Percentiles rank a stretch among this genome's conserved stretches.
Conservation (phyloP, 371 early-diverging fungal genomes). For the Entomophthora muscae region DNA sequence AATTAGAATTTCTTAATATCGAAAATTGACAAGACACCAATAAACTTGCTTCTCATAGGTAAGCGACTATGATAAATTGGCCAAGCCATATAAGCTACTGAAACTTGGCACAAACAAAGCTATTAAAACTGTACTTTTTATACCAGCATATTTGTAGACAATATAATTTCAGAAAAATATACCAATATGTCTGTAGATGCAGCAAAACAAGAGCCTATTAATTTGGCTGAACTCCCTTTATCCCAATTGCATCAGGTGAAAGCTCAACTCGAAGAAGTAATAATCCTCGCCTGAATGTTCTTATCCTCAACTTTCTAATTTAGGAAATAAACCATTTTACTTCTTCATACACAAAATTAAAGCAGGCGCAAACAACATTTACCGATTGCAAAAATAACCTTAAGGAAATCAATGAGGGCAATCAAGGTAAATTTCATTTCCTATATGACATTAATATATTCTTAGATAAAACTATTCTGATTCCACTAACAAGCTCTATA, state of each 20-base stretch:
- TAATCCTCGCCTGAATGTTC: too few relatives aligned
- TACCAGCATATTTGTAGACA: too few relatives aligned
- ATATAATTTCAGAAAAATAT: too few relatives aligned
- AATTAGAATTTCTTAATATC: too few relatives aligned
- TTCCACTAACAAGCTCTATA: constrained; percentile 13
- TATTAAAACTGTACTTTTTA: too few relatives aligned
- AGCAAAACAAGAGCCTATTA: constrained; percentile 29
- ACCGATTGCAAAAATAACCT: constrained; percentile 53
- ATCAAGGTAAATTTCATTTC: not conserved
- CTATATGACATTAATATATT: not conserved
- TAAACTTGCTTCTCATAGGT: too few relatives aligned
- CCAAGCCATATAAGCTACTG: too few relatives aligned
- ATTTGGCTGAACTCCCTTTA: constrained; percentile 65
- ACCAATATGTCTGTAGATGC: not conserved
- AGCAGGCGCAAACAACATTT: constrained; percentile 74
- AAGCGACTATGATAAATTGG: too few relatives aligned
- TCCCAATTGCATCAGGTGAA: constrained; percentile 67
- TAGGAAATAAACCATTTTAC: constrained; percentile 76
- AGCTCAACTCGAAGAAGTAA: constrained; percentile 67
- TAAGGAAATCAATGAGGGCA: constrained; percentile 8
- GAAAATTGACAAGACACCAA: too few relatives aligned
- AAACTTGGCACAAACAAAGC: too few relatives aligned
- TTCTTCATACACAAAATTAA: constrained; percentile 62
- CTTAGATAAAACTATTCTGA: constrained; percentile 9
- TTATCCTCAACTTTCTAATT: not conserved